A percentile compares a stretch with the other conserved stretches of the same genome.
These are phyloP conservation scores for Calocybe gangraenosa DNA, from an alignment of 768 basidiomycete species.

Conservation along the genomic window DNA sequence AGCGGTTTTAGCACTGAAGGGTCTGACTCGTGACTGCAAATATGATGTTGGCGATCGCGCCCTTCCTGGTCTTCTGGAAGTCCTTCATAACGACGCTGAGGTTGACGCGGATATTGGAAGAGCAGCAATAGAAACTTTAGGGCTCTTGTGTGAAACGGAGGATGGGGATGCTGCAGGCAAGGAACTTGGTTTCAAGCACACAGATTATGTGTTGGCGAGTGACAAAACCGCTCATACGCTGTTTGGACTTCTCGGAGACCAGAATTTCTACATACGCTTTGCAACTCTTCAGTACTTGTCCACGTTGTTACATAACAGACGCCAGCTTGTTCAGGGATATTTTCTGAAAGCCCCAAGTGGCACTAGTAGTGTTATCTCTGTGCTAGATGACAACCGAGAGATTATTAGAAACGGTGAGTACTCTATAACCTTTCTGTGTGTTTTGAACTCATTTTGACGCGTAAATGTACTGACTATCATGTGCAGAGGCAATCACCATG, in stretches of 20 bases:
- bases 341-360: constrained; percentile 85
- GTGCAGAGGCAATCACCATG: constrained; percentile 74
- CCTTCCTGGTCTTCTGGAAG: constrained; percentile 72
- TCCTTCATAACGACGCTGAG: constrained; percentile 83
- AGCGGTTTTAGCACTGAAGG: constrained; percentile 91
- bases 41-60: constrained; percentile 81
- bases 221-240: constrained; percentile 73
- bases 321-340: constrained; percentile 81
- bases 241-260: constrained; percentile 69
- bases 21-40: constrained; percentile 87
- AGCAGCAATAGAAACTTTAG: constrained; percentile 87
- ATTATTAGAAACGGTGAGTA: constrained; percentile 82
- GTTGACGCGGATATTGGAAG: constrained; percentile 91
- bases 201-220: constrained; percentile 70
- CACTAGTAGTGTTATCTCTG: constrained; percentile 63
- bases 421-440: not conserved
- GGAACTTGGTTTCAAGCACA: constrained; percentile 80
- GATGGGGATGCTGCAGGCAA: constrained; percentile 42
- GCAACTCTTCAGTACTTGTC: constrained; percentile 79
- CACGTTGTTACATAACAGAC: constrained; percentile 75
- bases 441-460: not conserved
- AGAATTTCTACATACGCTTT: constrained; percentile 83
- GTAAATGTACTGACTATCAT: not conserved
- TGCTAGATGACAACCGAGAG: constrained; percentile 82
- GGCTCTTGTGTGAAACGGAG: constrained; percentile 78